Base-by-base conservation (phyloP, 352 stramenopile species). In the Pythium vanterpoolii region DNA sequence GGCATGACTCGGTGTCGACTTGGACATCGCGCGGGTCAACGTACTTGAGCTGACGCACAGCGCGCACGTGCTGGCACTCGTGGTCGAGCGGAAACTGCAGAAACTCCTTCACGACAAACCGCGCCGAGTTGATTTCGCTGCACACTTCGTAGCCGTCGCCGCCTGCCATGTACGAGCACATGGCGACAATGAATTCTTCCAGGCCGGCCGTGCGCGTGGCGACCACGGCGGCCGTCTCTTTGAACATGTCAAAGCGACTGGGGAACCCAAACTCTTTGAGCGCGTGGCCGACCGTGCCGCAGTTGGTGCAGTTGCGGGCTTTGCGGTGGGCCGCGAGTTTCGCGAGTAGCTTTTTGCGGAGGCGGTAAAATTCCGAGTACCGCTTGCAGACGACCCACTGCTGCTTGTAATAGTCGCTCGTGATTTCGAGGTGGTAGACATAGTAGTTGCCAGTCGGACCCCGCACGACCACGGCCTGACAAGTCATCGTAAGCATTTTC, bases 381-480 rank as follows among this genome's bases (percentile, higher is more conserved):
- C 85, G 83, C 65, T 94, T 91, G 76, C 85, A 94, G 13, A 90
- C 85, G 59, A 94, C 77, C 85, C 85, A 94, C 61, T 90, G 89
- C 60, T 94, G 85, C 61, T 92, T 90, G 80, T 94, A 94, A 63
- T 78, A 94, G 53, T 94, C 85, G 66, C 83, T 91, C 19, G 85
- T 90, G 71, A 94, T 90, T 62, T 91, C 84, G 30, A 94, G 31
- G 62, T 94, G 85, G 63, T 94, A 94, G 5, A 89, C 83, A 60
- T 87, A 89, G 71, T 94, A 94, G 59, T 69, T 87, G 34, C 80
- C 81, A 7, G 85, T 89, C 4, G 80, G 76, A 16, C 80, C 81
- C 51, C 85, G 81, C 51, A 94, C 85, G 33, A 89, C 63, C 34
- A 94, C 83, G 19, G 85, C 85, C 50, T 89, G 75, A 36, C 77